Evolutionary conservation across 2,329 filamentous ascomycete species (phyloP).

Genomic region (Rutstroemia sp.): DNA sequence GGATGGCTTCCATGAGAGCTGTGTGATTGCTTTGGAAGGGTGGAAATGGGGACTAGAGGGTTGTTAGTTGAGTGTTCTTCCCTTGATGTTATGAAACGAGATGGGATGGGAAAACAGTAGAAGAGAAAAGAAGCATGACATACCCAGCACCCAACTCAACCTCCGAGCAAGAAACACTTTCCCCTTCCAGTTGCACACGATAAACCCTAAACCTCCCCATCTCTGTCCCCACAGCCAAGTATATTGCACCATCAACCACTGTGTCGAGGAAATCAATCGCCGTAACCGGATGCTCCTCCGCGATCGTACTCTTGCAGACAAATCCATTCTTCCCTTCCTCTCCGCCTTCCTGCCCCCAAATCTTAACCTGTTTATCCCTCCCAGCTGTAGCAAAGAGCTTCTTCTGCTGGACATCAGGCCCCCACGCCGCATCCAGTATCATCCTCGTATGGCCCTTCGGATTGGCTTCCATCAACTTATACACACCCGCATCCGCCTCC

Average conservation of each 20-base stretch:
- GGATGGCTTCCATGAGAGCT: constrained; percentile 61
- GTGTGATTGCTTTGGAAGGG: constrained; percentile 32
- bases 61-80: not conserved
- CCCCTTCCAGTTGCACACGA: not conserved
- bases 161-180: constrained; percentile 14
- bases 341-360: constrained; percentile 46
- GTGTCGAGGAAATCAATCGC: constrained; percentile 58
- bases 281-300: constrained; percentile 56
- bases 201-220: constrained; percentile 28
- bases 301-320: constrained; percentile 37
- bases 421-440: constrained; percentile 87
- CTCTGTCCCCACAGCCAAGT: constrained; percentile 53
- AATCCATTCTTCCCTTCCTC: constrained; percentile 16
- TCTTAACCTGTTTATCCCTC: constrained; percentile 75
- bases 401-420: constrained; percentile 34
- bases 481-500: constrained; percentile 33
- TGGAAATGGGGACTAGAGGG: constrained; percentile 39
- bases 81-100: not conserved
- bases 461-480: constrained; percentile 55
- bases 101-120: not conserved
- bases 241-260: constrained; percentile 21
- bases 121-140: not conserved
- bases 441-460: constrained; percentile 85
- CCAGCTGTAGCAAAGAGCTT: constrained; percentile 76
- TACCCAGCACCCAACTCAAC: constrained; percentile 9